A percentile compares a stretch with the other conserved stretches of the same genome.
Conservation (phyloP, 768 basidiomycete genomes). For the Lactarius trivialis region DNA sequence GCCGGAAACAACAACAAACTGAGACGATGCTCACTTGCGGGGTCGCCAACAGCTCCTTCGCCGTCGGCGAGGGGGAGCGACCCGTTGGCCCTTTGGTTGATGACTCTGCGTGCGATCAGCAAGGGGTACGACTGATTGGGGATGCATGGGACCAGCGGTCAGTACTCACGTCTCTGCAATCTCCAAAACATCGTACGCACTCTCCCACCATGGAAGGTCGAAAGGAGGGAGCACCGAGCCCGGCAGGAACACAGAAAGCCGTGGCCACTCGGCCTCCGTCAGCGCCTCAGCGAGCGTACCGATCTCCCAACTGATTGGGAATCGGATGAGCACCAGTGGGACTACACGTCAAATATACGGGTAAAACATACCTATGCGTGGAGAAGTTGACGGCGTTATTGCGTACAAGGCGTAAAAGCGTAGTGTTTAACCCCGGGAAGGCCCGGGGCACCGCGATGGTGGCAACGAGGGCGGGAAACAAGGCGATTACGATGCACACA, state of each 20-base stretch:
- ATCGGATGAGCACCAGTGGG: neutral
- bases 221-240: constrained; percentile 38
- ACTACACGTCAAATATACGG: neutral
- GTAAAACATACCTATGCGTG: constrained; percentile 5
- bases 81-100: constrained; percentile 33
- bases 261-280: constrained; percentile 45
- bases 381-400: constrained; percentile 28
- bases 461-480: neutral
- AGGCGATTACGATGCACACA: neutral
- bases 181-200: constrained; percentile 36
- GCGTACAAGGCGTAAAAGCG: constrained; percentile 21
- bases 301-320: constrained; percentile 45
- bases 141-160: neutral
- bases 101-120: constrained; percentile 29
- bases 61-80: constrained; percentile 39
- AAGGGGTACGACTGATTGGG: neutral
- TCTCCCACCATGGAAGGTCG: constrained; percentile 27
- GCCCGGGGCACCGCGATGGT: neutral
- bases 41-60: constrained; percentile 53
- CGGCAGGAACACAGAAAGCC: constrained; percentile 43
- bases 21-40: constrained; percentile 37
- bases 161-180: constrained; percentile 37
- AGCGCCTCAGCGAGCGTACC: constrained; percentile 54
- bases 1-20: neutral
- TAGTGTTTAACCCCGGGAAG: neutral